A percentile compares a stretch with the other conserved stretches of the same genome.
These are phyloP conservation scores for Globisporangium emineosum DNA, from an alignment of 352 stramenopile genomes.

Conservation along the genomic window DNA sequence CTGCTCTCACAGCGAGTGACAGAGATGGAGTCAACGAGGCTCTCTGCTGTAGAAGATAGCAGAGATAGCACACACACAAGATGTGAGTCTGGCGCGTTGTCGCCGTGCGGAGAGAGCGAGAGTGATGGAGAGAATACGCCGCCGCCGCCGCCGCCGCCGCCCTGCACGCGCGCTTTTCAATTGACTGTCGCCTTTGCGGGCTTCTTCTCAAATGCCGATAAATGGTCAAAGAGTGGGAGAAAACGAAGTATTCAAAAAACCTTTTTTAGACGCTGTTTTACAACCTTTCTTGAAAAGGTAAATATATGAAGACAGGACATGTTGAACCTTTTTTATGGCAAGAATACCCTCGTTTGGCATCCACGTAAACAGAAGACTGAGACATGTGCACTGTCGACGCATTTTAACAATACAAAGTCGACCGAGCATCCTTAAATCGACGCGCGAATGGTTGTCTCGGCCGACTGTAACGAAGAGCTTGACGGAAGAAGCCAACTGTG, in stretches of 20 bases:
- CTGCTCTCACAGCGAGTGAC: neutral
- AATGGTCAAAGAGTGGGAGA: constrained; percentile 10
- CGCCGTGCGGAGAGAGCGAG: neutral
- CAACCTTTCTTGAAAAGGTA: neutral
- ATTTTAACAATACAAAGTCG: neutral
- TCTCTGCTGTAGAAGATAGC: neutral
- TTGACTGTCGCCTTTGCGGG: neutral
- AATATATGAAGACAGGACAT: no score
- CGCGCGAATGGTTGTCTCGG: no score
- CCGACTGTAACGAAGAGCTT: no score
- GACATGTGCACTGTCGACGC: neutral
- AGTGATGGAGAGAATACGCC: neutral
- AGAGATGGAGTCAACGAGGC: neutral
- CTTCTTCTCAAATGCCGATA: constrained; percentile 7
- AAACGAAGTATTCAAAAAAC: neutral
- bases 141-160: neutral
- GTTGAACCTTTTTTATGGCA: constrained; percentile 4
- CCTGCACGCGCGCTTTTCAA: neutral
- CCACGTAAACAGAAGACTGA: neutral
- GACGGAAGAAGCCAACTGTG: neutral
- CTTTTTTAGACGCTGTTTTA: constrained; percentile 3
- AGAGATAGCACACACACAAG: neutral
- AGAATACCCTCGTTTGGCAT: neutral
- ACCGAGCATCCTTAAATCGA: neutral
- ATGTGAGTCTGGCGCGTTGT: neutral